These are phyloP conservation scores for Umbelopsis sp. DNA, from an alignment of 192 early-diverging fungal genomes.

Conservation along the genomic window DNA sequence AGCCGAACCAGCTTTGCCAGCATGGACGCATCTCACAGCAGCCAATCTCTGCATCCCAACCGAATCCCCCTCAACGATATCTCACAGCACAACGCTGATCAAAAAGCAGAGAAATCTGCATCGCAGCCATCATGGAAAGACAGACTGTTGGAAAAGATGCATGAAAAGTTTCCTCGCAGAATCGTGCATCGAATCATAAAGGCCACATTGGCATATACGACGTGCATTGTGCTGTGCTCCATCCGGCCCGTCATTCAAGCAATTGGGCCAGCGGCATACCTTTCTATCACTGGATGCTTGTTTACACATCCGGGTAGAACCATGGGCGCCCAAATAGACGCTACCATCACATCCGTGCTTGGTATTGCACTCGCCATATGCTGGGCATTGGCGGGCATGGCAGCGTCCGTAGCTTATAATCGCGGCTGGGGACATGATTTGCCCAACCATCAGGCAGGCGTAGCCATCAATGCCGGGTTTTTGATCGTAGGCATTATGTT, in stretches of 20 bases:
- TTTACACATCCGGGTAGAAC: conserved; percentile 53
- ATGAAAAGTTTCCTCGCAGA: conserved; percentile 41
- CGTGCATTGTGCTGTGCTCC: conserved; percentile 37
- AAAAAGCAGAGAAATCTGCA: background rate
- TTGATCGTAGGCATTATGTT: conserved; percentile 48
- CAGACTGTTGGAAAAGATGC: conserved; percentile 33
- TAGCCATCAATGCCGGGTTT: conserved; percentile 40
- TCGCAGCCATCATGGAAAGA: conserved; percentile 15
- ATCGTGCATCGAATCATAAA: conserved; percentile 50
- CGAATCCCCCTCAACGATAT: too few relatives aligned
- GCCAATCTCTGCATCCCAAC: background rate
- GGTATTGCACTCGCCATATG: conserved; percentile 41
- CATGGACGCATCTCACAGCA: background rate
- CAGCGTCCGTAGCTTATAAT: conserved; percentile 38
- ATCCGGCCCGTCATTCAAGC: conserved; percentile 24
- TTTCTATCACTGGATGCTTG: conserved; percentile 41
- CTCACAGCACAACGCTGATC: background rate
- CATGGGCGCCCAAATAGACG: conserved; percentile 53
- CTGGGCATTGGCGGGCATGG: conserved; percentile 44
- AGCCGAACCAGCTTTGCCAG: background rate
- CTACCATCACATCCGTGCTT: conserved; percentile 45
- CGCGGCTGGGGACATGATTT: conserved; percentile 13
- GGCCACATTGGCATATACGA: conserved; percentile 41
- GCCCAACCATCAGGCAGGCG: conserved; percentile 29
- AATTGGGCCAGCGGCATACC: conserved; percentile 35